Evolutionary conservation across 1,139 yeast genomes (phyloP).

Genomic region (Casaregolazyma lundiana): DNA sequence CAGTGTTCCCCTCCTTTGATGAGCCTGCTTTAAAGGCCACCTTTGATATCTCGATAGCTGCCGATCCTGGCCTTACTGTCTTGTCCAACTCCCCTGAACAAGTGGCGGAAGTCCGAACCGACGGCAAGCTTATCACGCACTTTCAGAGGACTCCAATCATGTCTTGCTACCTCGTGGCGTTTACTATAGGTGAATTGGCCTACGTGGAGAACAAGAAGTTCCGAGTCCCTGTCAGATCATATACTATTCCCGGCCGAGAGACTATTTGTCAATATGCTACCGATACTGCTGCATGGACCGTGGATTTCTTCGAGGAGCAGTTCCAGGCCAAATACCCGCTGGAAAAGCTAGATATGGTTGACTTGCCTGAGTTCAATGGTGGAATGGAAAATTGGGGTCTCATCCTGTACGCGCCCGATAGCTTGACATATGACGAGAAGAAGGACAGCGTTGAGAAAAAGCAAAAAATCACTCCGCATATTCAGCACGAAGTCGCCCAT

Average conservation of each 20-base stretch:
- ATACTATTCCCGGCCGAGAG: constrained; percentile 59
- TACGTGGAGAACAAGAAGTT: constrained; percentile 56
- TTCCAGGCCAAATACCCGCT: constrained; percentile 66
- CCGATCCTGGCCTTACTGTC: constrained; percentile 56
- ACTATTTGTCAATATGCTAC: constrained; percentile 52
- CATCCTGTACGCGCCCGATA: constrained; percentile 68
- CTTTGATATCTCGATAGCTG: constrained; percentile 61
- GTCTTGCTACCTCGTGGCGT: constrained; percentile 73
- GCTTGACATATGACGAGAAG: constrained; percentile 56
- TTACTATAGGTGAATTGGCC: constrained; percentile 73
- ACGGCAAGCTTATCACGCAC: constrained; percentile 27
- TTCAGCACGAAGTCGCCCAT: constrained; percentile 77
- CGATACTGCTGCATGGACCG: constrained; percentile 59
- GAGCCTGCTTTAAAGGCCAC: constrained; percentile 86
- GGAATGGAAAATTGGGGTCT: constrained; percentile 84
- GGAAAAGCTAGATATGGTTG: constrained; percentile 69
- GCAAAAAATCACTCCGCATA: constrained; percentile 72
- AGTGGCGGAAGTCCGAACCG: constrained; percentile 28
- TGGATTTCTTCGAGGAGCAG: constrained; percentile 59
- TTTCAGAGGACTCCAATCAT: constrained; percentile 64
- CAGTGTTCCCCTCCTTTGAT: constrained; percentile 88
- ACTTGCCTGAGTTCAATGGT: constrained; percentile 69
- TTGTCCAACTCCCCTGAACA: constrained; percentile 72
- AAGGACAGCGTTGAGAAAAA: constrained; percentile 49
- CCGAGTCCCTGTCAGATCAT: constrained; percentile 63